Evolutionary conservation across 768 basidiomycete genomes (phyloP).

Genomic region (Agrocybe pediades): DNA sequence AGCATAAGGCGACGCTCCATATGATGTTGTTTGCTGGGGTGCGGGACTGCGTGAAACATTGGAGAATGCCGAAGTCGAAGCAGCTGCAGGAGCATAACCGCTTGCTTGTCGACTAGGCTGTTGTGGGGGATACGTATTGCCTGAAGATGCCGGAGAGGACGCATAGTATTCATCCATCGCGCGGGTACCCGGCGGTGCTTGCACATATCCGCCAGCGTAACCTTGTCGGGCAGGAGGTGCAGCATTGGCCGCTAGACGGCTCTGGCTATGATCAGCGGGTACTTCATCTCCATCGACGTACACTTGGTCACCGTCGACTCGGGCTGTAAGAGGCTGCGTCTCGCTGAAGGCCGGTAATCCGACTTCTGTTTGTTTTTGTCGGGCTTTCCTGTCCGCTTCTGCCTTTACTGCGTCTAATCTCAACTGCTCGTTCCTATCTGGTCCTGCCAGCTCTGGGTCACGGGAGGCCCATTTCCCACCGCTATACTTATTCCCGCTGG

Average conservation of each 20-base stretch:
- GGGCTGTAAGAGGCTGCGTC: constrained; percentile 67
- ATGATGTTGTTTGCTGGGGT: constrained; percentile 18
- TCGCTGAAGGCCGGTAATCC: constrained; percentile 81
- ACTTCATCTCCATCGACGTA: constrained; percentile 53
- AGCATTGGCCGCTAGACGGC: constrained; percentile 29
- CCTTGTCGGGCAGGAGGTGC: constrained; percentile 30
- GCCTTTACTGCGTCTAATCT: constrained; percentile 86
- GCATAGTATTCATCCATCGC: constrained; percentile 77
- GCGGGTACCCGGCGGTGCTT: constrained; percentile 62
- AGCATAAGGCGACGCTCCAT: constrained; percentile 27
- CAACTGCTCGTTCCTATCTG: constrained; percentile 60
- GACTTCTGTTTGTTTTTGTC: constrained; percentile 56
- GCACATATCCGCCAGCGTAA: constrained; percentile 64
- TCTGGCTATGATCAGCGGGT: constrained; percentile 17
- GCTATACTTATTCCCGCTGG: constrained; percentile 13
- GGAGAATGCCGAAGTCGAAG: constrained; percentile 29
- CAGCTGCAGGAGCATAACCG: constrained; percentile 35
- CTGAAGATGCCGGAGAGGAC: constrained; percentile 25
- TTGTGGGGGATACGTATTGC: constrained; percentile 45
- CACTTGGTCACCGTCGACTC: constrained; percentile 56
- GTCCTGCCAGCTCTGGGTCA: constrained; percentile 24
- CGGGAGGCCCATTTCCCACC: constrained; percentile 37
- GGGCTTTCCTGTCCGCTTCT: constrained; percentile 81
- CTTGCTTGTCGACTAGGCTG: constrained; percentile 34
- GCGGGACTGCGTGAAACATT: constrained; percentile 19